Base-by-base conservation (phyloP, 257 asterid species). In the Solanum piurae region DNA sequence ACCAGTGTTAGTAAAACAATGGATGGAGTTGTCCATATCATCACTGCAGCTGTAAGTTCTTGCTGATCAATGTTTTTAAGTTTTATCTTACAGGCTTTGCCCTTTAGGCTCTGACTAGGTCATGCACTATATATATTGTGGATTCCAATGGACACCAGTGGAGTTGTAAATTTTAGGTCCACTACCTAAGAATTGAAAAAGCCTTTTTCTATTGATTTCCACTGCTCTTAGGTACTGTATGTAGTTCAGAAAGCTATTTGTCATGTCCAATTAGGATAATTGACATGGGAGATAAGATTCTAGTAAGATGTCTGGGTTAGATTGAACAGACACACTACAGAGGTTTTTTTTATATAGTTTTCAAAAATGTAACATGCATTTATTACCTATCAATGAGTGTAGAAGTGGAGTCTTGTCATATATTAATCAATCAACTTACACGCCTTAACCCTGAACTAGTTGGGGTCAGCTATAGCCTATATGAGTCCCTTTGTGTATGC, bases 11-110 rank as follows among this genome's bases (percentile, higher is more conserved):
- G 97, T 88, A 44, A 92, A 38, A 87, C 91, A 82, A 88, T 94
- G 68, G 93, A 95, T 90, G 98, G 94, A 79, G 95, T 93, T 60
- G 93, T 97, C 84, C 95, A 93, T 88, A 93, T 97, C 25, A 87
- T 97, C 68, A 94, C 98, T 46, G 91, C 96, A 93, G 98, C 98
- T 76, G 99, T 97, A 92, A 95, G 98, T 91, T 79, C 88, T 80
- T 27, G 58, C 83, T 88, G 87, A 90, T 91, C 37, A 46, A 86
- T 13, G 77, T 40, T 72, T 33, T 46, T 34, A 58, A 71, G 60
- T 87, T 34, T 12, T 58, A 55, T 73, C 58, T 86, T 34, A 38
- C 37, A n/a, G 33, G 25, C 18, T 86, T 75, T 44, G 0, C 85
- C 85, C 85, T 80, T 29, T 46, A 80, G 68, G 9, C 66, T 27